Evolutionary conservation across 1,284 basidiomycete genomes (phyloP), one percentile per base, ranked within the genome.

Genomic region (Earliella scabrosa): DNA sequence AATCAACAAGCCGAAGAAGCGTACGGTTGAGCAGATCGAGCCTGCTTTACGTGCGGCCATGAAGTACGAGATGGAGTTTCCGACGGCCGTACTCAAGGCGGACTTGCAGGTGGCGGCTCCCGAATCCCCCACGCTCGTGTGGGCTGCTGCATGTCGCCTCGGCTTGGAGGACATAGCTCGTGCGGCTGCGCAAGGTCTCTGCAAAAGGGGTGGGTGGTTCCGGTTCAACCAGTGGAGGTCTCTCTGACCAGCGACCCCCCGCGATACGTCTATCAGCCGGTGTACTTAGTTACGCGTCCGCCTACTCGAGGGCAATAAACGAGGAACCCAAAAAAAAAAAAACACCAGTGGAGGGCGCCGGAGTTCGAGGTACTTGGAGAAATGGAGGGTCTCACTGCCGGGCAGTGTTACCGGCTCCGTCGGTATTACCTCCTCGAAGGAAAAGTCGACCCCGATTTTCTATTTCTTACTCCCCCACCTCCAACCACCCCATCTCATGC

Each of bases 41-140:
- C 13, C 29, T 13, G 29, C 29, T 31, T 31, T 31, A 13, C 29
- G 29, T 31, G 32, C 48, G n/a, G 31, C 45, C 20, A 21, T 43
- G 41, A 54, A 51, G 21, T 34, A 38, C 46, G 27, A 18, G 14
- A 39, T 53, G 45, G 40, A 43, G 40, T 21, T 43, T 10, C 44
- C 45, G 21, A 20, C 18, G 16, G 29, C 26, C 13, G 71, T 50
- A 18, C 75, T 34, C 56, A 62, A 7, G 7, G 29, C 29, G 29
- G 29, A 31, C 29, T 31, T 29, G 56, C 60, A 16, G 64, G 40
- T 43, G 6, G 26, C 41, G 29, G 6, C 13, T 6, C 13, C 29
- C 29, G 13, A 6, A 7, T 13, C 6, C 7, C 29, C 29, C 13
- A 31, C 29, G 13, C 29, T 6, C 13, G 29, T 31, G 13, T 31